These are phyloP conservation scores for Auriscalpium vulgare DNA, from an alignment of 768 basidiomycete genomes.

Conservation along the genomic window DNA sequence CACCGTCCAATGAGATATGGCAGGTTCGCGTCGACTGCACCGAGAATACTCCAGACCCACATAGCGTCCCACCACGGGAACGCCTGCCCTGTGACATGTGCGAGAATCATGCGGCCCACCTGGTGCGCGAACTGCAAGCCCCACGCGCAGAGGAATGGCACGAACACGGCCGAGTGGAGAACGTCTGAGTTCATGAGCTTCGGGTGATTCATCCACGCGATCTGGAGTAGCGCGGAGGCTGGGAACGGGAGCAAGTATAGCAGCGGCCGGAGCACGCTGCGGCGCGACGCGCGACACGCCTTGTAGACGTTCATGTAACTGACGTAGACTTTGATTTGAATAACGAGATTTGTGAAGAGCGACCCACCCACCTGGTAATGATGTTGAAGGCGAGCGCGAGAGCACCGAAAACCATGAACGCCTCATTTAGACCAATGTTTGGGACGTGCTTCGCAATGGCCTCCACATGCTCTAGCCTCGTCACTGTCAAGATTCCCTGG, in stretches of 20 bases:
- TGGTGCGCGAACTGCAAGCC: conserved; percentile 87
- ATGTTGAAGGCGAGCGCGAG: conserved; percentile 77
- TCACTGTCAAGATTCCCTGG: conserved; percentile 51
- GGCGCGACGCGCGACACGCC: conserved; percentile 37
- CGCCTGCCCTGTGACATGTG: conserved; percentile 76
- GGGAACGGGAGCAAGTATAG: conserved; percentile 76
- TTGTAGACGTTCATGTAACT: conserved; percentile 79
- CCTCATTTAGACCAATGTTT: conserved; percentile 71
- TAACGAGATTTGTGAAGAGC: too few relatives aligned
- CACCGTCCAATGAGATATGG: conserved; percentile 60
- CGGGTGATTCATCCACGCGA: conserved; percentile 77
- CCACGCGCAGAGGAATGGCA: conserved; percentile 90
- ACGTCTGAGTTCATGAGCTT: conserved; percentile 53
- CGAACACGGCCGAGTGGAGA: conserved; percentile 66
- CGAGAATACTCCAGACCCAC: conserved; percentile 75
- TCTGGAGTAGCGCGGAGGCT: conserved; percentile 58
- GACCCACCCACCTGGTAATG: conserved; percentile 41
- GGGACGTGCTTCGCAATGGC: conserved; percentile 42
- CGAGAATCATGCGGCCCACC: conserved; percentile 87
- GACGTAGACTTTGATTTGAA: background rate
- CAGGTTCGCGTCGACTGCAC: conserved; percentile 78
- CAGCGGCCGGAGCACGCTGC: conserved; percentile 47
- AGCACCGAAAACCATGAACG: conserved; percentile 78
- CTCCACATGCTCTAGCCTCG: conserved; percentile 44
- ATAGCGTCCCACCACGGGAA: conserved; percentile 88